Conservation (phyloP, 441 rosid species). For the Erysimum cheiri region DNA sequence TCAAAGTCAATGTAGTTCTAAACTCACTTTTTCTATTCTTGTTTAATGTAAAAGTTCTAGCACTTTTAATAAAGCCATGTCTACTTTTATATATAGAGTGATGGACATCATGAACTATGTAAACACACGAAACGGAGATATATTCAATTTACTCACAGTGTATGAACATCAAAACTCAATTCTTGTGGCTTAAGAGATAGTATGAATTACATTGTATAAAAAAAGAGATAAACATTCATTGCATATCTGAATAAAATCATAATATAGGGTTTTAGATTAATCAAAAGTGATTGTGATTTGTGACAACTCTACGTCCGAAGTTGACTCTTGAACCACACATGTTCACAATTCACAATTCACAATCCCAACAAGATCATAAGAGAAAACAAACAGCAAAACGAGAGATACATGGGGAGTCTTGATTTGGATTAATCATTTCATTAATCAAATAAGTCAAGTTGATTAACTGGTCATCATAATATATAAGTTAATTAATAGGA, state of each 20-base stretch:
- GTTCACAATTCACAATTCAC: conserved; percentile 38
- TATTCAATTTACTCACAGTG: conserved; percentile 8
- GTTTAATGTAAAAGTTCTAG: conserved; percentile 28
- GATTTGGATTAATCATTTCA: conserved; percentile 15
- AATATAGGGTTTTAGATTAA: conserved; percentile 1
- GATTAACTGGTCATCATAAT: conserved; percentile 21
- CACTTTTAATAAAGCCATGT: conserved; percentile 2
- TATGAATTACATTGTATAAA: conserved; percentile 8
- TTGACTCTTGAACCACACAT: conserved; percentile 51
- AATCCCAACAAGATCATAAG: conserved; percentile 38
- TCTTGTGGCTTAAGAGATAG: conserved; percentile 20
- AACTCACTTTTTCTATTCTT: conserved; percentile 20
- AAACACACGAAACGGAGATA: not conserved
- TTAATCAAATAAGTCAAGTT: conserved; percentile 27
- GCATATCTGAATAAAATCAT: conserved; percentile 31
- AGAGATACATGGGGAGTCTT: conserved; percentile 40
- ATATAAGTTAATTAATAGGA: conserved; percentile 6
- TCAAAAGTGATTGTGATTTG: conserved; percentile 42
- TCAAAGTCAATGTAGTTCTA: conserved; percentile 34
- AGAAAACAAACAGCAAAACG: conserved; percentile 28
- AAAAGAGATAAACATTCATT: conserved; percentile 25
- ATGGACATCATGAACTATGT: not conserved
- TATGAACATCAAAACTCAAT: not conserved
- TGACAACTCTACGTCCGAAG: conserved; percentile 45
- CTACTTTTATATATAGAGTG: conserved; percentile 8